Percentiles rank a stretch among this genome's conserved stretches.
Conservation (phyloP, 371 early-diverging fungal genomes). For the Scutellospora calospora region DNA sequence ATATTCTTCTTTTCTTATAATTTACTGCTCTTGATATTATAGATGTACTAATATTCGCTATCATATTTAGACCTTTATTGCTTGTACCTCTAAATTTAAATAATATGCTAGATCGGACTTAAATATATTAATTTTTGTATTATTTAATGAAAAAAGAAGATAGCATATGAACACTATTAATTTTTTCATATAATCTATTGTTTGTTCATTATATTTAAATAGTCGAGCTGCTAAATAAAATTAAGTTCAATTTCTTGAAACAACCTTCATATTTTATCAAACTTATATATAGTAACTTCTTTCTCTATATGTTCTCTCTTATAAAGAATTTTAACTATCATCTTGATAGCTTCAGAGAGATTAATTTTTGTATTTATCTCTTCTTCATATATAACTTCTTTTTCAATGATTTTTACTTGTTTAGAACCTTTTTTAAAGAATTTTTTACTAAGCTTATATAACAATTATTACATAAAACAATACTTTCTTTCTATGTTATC, state of each 20-base stretch:
- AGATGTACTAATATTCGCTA: not conserved
- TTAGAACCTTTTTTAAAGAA: not conserved
- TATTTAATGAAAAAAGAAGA: slow-evolving; percentile 11
- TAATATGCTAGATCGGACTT: slow-evolving; percentile 28
- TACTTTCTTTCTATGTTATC: too few relatives aligned
- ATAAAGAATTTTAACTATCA: not conserved
- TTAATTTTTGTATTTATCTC: not conserved
- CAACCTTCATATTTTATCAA: not conserved
- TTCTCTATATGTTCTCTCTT: not conserved
- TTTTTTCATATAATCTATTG: slow-evolving; percentile 11
- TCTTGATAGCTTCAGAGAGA: not conserved
- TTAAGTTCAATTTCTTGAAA: slow-evolving; percentile 1
- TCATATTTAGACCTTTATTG: not conserved
- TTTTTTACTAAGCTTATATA: not conserved
- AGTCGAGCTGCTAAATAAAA: slow-evolving; percentile 25
- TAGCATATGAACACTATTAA: slow-evolving; percentile 28
- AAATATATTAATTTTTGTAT: not conserved
- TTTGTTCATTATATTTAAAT: not conserved
- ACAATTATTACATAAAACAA: too few relatives aligned
- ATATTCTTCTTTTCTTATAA: not conserved
- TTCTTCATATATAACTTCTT: not conserved
- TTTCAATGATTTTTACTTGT: not conserved
- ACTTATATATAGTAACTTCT: not conserved
- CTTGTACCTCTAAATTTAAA: slow-evolving; percentile 20
- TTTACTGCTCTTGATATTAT: not conserved